Evolutionary conservation across 1,139 yeast genomes (phyloP).

Genomic region (Saccharomyces hybrid): DNA sequence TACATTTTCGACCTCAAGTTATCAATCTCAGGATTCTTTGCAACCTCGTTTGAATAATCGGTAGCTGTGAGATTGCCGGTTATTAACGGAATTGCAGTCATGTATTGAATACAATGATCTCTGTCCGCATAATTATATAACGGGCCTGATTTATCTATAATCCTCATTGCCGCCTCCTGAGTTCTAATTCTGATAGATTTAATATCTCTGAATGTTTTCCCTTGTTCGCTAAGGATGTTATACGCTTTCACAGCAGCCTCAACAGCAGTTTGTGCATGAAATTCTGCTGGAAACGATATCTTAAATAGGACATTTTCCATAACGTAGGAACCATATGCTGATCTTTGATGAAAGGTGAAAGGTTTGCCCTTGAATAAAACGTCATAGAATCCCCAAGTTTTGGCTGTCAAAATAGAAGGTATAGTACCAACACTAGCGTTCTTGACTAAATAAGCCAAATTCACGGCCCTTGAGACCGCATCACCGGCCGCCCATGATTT

Average conservation of each 20-base stretch:
- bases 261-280: slow-evolving; percentile 60
- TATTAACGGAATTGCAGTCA: slow-evolving; percentile 50
- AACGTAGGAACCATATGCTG: slow-evolving; percentile 46
- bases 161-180: slow-evolving; percentile 53
- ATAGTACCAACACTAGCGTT: slow-evolving; percentile 45
- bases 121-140: slow-evolving; percentile 55
- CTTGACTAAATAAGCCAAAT: slow-evolving; percentile 45
- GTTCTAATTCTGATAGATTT: slow-evolving; percentile 44
- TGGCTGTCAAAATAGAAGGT: slow-evolving; percentile 50
- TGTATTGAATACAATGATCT: slow-evolving; percentile 56
- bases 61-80: slow-evolving; percentile 50
- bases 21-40: slow-evolving; percentile 47
- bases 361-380: slow-evolving; percentile 47
- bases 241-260: slow-evolving; percentile 47
- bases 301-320: slow-evolving; percentile 56
- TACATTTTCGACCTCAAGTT: slow-evolving; percentile 46
- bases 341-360: slow-evolving; percentile 44
- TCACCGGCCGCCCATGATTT: slow-evolving; percentile 66
- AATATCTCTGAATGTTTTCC: slow-evolving; percentile 43
- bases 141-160: slow-evolving; percentile 52
- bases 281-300: slow-evolving; percentile 59
- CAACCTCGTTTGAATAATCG: slow-evolving; percentile 46
- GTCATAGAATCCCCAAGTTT: slow-evolving; percentile 56
- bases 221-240: slow-evolving; percentile 34
- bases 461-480: slow-evolving; percentile 53